phyloP scores from a whole-genome alignment of 176 grass and related monocot genomes.

The Carex cristatella region DNA sequence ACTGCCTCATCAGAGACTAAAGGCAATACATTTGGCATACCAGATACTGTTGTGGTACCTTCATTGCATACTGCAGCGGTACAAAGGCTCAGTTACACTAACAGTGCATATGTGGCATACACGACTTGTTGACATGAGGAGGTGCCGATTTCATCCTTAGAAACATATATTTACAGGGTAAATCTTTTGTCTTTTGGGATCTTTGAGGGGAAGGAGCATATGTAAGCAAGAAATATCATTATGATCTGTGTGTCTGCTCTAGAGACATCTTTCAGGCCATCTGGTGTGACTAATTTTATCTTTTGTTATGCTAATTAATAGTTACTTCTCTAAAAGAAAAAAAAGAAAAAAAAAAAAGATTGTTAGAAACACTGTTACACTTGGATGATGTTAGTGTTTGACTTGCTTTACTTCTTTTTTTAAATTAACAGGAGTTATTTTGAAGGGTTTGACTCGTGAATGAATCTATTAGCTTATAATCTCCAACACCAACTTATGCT shows the following conservation, averaged over 20 bases:
- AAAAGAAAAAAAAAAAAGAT: not conserved
- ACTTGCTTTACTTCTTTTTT: too few relatives aligned
- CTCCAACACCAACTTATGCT: too few relatives aligned
- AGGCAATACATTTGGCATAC: constrained; percentile 27
- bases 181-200: not conserved
- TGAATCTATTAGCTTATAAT: too few relatives aligned
- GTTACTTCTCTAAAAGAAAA: not conserved
- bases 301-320: not conserved
- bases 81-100: constrained; percentile 38
- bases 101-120: constrained; percentile 31
- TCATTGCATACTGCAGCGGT: constrained; percentile 28
- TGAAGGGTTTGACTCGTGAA: too few relatives aligned
- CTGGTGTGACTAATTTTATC: not conserved
- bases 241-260: not conserved
- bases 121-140: constrained; percentile 26
- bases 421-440: too few relatives aligned
- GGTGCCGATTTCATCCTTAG: not conserved
- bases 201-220: not conserved
- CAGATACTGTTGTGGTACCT: constrained; percentile 29
- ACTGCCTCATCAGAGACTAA: not conserved
- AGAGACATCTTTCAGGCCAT: not conserved
- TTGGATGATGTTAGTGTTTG: not conserved
- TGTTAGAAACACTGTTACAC: not conserved
- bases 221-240: not conserved
- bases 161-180: not conserved